phyloP scores from a whole-genome alignment of 305 asterid species.

The Solanum hybrid region DNA sequence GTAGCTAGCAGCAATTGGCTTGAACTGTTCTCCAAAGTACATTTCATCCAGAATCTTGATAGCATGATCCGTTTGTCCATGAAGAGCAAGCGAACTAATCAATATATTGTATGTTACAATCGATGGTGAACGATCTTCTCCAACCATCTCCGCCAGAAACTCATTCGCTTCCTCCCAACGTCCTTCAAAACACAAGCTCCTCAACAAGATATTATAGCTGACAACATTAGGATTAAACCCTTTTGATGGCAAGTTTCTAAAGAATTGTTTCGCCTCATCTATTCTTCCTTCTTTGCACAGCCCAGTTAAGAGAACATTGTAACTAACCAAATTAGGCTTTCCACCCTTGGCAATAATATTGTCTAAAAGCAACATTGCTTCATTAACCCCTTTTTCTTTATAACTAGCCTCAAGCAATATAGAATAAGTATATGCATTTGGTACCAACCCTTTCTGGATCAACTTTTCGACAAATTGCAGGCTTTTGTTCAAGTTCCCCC shows the following conservation, averaged over 20 bases:
- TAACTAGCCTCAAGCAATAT: conserved; percentile 85
- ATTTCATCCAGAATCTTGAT: conserved; percentile 57
- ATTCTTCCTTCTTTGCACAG: conserved; percentile 67
- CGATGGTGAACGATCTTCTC: conserved; percentile 58
- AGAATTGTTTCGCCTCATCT: conserved; percentile 61
- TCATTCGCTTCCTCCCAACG: conserved; percentile 79
- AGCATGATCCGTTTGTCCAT: conserved; percentile 65
- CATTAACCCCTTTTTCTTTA: conserved; percentile 73
- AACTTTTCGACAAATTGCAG: conserved; percentile 53
- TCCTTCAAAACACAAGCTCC: conserved; percentile 67
- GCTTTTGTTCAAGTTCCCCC: conserved; percentile 53
- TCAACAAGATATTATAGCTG: conserved; percentile 79
- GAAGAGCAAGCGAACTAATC: conserved; percentile 54
- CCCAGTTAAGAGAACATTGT: conserved; percentile 72
- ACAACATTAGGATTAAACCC: conserved; percentile 80
- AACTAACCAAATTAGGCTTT: conserved; percentile 69
- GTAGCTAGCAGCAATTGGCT: conserved; percentile 65
- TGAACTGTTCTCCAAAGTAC: conserved; percentile 40
- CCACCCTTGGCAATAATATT: conserved; percentile 66
- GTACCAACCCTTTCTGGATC: conserved; percentile 65
- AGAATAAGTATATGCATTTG: conserved; percentile 76
- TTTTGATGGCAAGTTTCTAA: conserved; percentile 51
- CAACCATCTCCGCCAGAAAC: conserved; percentile 71
- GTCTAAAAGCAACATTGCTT: conserved; percentile 63
- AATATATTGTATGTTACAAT: conserved; percentile 64